A percentile compares a stretch with the other conserved stretches of the same genome.
Evolutionary conservation across 352 stramenopile species (phyloP).

Genomic region (Phytopythium mirpurense): DNA sequence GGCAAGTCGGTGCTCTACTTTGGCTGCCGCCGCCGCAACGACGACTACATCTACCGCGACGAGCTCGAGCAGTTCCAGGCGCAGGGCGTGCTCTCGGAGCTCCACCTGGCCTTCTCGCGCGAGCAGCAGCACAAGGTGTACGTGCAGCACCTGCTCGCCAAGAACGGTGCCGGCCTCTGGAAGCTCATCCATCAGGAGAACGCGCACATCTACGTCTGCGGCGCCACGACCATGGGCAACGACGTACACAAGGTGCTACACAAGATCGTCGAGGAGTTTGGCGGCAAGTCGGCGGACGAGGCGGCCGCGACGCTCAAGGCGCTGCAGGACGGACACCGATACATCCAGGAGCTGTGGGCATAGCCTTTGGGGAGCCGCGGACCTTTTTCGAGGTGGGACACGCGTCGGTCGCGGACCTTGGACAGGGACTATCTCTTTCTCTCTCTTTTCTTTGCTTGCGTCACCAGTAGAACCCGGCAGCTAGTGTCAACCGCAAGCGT

Average conservation of each 20-base stretch:
- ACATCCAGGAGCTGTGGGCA: constrained; percentile 96
- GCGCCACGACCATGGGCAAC: constrained; percentile 95
- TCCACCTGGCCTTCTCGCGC: constrained; percentile 95
- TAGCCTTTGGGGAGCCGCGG: constrained; percentile 10
- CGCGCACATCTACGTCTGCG: constrained; percentile 97
- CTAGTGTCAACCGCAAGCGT: no score
- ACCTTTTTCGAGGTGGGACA: no score
- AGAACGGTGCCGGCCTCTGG: constrained; percentile 64
- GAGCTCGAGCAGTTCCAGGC: constrained; percentile 88
- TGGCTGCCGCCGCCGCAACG: constrained; percentile 75
- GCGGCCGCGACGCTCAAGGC: constrained; percentile 86
- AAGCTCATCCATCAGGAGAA: constrained; percentile 51
- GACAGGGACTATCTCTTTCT: no score
- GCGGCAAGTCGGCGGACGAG: constrained; percentile 40
- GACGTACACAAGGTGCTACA: constrained; percentile 94
- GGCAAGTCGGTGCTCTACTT: constrained; percentile 93
- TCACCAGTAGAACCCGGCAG: no score
- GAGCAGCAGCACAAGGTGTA: constrained; percentile 95
- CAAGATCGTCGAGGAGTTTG: constrained; percentile 72
- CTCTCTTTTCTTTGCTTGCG: no score
- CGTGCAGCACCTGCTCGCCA: constrained; percentile 93
- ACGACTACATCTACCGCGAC: constrained; percentile 90
- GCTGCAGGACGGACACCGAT: constrained; percentile 85
- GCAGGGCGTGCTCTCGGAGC: constrained; percentile 83
- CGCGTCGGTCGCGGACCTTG: no score